Evolutionary conservation across 257 asterid genomes (phyloP).

Genomic region (Gardenia jasminoides): DNA sequence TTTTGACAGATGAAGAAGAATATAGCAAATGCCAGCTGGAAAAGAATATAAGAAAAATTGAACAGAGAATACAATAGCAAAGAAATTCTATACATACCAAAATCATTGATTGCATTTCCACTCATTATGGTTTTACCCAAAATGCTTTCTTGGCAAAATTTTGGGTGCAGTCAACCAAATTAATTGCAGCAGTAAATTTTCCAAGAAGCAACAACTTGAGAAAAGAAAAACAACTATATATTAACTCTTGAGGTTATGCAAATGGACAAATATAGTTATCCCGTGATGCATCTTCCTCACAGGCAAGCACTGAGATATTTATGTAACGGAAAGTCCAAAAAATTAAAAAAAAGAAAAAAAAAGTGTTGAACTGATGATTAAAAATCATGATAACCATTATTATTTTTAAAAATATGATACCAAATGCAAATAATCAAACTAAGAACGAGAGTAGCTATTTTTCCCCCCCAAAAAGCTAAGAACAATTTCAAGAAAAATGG

Average conservation of each 20-base stretch:
- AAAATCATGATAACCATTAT: background rate
- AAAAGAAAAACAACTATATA: background rate
- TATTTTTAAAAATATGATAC: too few relatives aligned
- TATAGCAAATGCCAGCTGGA: background rate
- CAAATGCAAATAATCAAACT: background rate
- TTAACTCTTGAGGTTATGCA: background rate
- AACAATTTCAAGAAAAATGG: background rate
- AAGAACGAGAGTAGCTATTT: background rate
- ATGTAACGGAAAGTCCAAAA: background rate
- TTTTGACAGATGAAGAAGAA: background rate
- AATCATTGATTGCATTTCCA: background rate
- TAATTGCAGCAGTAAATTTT: background rate
- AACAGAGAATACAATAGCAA: background rate
- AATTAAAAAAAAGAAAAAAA: background rate
- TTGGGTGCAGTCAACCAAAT: background rate
- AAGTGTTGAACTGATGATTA: background rate
- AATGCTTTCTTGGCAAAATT: background rate
- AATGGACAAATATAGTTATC: too few relatives aligned
- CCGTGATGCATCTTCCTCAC: background rate
- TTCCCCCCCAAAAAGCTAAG: background rate
- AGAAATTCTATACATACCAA: background rate
- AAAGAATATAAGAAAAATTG: too few relatives aligned
- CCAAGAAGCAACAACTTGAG: background rate
- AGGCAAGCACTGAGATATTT: background rate
- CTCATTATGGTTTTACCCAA: constrained; percentile 3